Percentiles rank a stretch among this genome's conserved stretches.
Conservation (phyloP, 768 basidiomycete genomes). For the Lactarius evosmus region DNA sequence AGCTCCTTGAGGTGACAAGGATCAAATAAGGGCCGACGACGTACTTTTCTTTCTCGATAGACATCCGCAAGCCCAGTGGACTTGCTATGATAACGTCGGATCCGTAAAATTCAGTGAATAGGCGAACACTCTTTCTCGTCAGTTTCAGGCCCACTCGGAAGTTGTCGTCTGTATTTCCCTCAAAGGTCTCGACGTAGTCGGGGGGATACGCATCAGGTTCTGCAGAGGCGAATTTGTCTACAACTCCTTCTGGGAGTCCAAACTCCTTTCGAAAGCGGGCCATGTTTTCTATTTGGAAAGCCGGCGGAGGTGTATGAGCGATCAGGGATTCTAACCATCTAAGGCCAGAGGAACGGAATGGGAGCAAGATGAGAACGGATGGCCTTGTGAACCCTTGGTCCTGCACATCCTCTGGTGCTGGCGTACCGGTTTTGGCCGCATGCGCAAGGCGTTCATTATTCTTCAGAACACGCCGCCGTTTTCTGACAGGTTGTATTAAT, state of each 20-base stretch:
- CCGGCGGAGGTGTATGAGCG: slow-evolving; percentile 64
- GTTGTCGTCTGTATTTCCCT: slow-evolving; percentile 95
- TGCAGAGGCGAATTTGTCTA: slow-evolving; percentile 76
- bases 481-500: slow-evolving; percentile 48
- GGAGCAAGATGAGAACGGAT: slow-evolving; percentile 86
- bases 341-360: slow-evolving; percentile 86
- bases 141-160: slow-evolving; percentile 92
- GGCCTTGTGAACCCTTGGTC: slow-evolving; percentile 99
- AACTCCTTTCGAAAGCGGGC: slow-evolving; percentile 81
- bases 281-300: slow-evolving; percentile 86
- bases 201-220: slow-evolving; percentile 73
- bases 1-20: background rate
- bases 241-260: slow-evolving; percentile 68
- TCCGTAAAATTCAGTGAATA: slow-evolving; percentile 87
- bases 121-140: slow-evolving; percentile 86
- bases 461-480: slow-evolving; percentile 83
- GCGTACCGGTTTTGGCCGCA: slow-evolving; percentile 52
- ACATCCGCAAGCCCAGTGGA: slow-evolving; percentile 85
- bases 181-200: slow-evolving; percentile 92
- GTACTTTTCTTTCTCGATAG: slow-evolving; percentile 92
- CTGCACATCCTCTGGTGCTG: slow-evolving; percentile 71
- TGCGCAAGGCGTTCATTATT: slow-evolving; percentile 91
- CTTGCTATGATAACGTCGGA: slow-evolving; percentile 92
- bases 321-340: slow-evolving; percentile 81
- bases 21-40: slow-evolving; percentile 31